Evolutionary conservation across 352 stramenopile species (phyloP), one percentile per base, ranked within the genome.

Genomic region (Globisporangium heterothallicum): DNA sequence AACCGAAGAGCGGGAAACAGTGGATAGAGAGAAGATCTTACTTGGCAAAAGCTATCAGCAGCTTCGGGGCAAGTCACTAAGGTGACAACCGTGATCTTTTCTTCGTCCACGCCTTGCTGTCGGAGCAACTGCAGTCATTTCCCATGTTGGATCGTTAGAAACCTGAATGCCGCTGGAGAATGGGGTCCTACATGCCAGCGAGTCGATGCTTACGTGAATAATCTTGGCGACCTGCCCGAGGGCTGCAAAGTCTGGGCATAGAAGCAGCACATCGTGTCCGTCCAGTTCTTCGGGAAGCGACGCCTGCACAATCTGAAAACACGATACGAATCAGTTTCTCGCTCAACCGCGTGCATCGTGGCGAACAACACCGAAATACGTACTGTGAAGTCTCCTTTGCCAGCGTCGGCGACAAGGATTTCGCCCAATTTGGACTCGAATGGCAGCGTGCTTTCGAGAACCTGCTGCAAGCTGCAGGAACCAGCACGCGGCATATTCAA

Each of bases 11-110:
- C 2, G 32, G n/a, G n/a, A 38, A 9, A 18, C 26, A 36, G 10
- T 25, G n/a, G 14, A 14, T 8, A 24, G 10, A 35, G 6, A 29
- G 14, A 18, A 26, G 24, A 12, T 16, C 24, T 14, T 52, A 86
- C 79, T 59, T 88, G 74, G 68, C 83, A 91, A 40, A 93, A 93
- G 12, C 63, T 62, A 53, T 92, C 83, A 5, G 80, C 80, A n/a
- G 70, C 83, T 54, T 89, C 80, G 0, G 78, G 83, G 47, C 78
- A 88, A 26, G 80, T 93, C 9, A 92, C 77, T 8, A 93, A 68
- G 13, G 80, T 88, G 18, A 92, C 78, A 3, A 93, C 64, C 22
- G 82, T 89, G 38, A 93, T 85, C 52, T 91, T 79, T 36, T 86
- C 78, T 42, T 89, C 68, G 27, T 84, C 64, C 0, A 89, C 83